Base-by-base conservation (phyloP, 2,329 filamentous ascomycete genomes). In the Monosporascus cannonballus region DNA sequence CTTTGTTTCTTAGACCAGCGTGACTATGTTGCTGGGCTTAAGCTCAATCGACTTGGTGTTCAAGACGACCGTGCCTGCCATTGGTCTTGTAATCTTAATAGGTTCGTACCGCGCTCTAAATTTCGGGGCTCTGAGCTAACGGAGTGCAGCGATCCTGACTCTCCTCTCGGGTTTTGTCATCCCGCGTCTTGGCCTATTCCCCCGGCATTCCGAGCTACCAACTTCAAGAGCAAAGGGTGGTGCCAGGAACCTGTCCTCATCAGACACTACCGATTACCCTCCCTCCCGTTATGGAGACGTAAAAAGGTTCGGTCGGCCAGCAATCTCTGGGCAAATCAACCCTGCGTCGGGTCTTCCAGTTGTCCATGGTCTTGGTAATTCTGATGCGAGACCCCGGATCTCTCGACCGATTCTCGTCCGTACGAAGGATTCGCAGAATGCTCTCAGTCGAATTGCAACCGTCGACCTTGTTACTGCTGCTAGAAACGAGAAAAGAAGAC, bases 391-490 rank as follows among this genome's bases (percentile, higher is more conserved):
- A 52, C 56, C 77, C 18, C 61, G 63, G 4, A 83, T 83, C 36
- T 81, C 79, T 11, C 69, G 71, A 14, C 79, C 80, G 1, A 71
- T 82, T 37, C 58, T 79, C 14, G 55, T 55, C 8, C 56, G 60
- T 38, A 57, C 62, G 36, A 55, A 61, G 38, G 62, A 57, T 22
- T 55, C 55, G 51, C 56, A 58, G 34, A 63, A 61, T 42, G 57
- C 65, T 11, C 54, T 69, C 7, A 56, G 60, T 17, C 59, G 54
- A 22, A 68, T 69, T 36, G 60, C 60, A 20, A 80, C 77, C 0
- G 67, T 81, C 30, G 78, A 78, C 50, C 67, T 83, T 36, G 69
- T 71, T 9, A 75, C 75, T 1, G 79, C 79, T 2, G 74, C 71
- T 1, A 68, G 60, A 54, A 72, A 73, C 15, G 77, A 83, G 44